Conservation (phyloP, 2,329 filamentous ascomycete species). For the Fusarium sp. region DNA sequence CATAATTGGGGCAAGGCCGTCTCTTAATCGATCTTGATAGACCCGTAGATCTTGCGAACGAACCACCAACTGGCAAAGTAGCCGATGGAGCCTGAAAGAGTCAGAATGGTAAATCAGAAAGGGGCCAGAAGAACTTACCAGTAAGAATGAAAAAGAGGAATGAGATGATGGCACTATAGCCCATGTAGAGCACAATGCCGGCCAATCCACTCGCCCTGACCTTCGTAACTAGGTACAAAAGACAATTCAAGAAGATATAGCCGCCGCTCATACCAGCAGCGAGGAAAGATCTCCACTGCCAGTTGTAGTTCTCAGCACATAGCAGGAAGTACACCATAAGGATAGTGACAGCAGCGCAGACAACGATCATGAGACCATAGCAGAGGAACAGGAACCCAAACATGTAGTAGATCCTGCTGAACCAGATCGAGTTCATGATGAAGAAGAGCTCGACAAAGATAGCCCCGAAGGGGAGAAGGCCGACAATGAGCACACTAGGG, state of each 20-base stretch:
- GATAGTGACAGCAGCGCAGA: constrained; percentile 89
- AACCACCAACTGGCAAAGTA: constrained; percentile 97
- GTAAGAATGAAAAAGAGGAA: constrained; percentile 94
- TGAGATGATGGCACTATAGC: constrained; percentile 89
- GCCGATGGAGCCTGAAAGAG: constrained; percentile 81
- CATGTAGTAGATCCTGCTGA: constrained; percentile 99
- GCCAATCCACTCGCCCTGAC: constrained; percentile 85
- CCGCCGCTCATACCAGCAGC: constrained; percentile 89
- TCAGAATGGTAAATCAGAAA: constrained; percentile 20
- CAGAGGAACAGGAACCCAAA: constrained; percentile 98
- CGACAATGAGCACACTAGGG: constrained; percentile 91
- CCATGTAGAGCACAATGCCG: constrained; percentile 89
- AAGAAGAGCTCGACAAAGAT: constrained; percentile 99
- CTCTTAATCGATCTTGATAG: constrained; percentile 93
- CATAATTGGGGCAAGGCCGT: neutral
- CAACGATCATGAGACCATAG: constrained; percentile 97
- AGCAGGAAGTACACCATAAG: constrained; percentile 96
- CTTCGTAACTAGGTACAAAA: constrained; percentile 91
- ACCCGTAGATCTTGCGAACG: constrained; percentile 90
- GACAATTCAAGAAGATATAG: constrained; percentile 91
- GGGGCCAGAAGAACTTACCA: constrained; percentile 62
- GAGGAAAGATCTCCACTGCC: constrained; percentile 97
- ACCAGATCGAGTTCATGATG: constrained; percentile 99
- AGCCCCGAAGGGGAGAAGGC: constrained; percentile 91
- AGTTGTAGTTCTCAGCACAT: constrained; percentile 97